Conservation (phyloP, 83 land plant genomes). For the Diphasiastrum complanatum region DNA sequence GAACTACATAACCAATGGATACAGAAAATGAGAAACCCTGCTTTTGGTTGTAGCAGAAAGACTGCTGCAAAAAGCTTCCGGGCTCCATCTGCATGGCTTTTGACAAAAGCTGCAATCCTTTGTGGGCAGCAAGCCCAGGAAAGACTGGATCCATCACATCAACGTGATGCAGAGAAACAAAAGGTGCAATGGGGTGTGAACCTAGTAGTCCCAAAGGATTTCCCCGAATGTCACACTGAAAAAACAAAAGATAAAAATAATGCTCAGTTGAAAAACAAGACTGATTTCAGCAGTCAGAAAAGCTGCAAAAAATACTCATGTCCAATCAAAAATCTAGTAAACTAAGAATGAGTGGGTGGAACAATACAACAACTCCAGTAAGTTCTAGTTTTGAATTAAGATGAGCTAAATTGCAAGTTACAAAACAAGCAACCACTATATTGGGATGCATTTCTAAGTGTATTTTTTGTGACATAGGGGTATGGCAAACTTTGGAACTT, state of each 20-base stretch:
- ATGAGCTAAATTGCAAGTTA: too few relatives aligned
- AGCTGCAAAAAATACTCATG: too few relatives aligned
- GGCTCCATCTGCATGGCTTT: constrained; percentile 3
- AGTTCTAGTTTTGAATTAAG: too few relatives aligned
- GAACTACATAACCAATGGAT: constrained; percentile 8
- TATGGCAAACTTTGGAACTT: too few relatives aligned
- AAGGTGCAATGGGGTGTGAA: constrained; percentile 10
- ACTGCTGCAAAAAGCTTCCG: constrained; percentile 5
- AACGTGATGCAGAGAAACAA: constrained; percentile 15
- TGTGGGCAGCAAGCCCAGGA: neutral
- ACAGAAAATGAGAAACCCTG: constrained; percentile 3
- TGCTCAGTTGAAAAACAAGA: too few relatives aligned
- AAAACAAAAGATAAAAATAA: neutral
- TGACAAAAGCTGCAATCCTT: neutral
- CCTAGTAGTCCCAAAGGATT: constrained; percentile 2
- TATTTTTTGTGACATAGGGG: too few relatives aligned
- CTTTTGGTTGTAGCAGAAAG: neutral
- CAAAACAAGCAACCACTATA: too few relatives aligned
- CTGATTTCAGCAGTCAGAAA: too few relatives aligned
- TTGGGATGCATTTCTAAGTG: too few relatives aligned
- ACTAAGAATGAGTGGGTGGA: too few relatives aligned
- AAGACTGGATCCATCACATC: constrained; percentile 10
- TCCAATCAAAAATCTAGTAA: too few relatives aligned
- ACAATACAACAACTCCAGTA: too few relatives aligned
- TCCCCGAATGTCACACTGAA: constrained; percentile 5